Evolutionary conservation across 345 rosid genomes (phyloP).

Genomic region (Physaria fendleri): DNA sequence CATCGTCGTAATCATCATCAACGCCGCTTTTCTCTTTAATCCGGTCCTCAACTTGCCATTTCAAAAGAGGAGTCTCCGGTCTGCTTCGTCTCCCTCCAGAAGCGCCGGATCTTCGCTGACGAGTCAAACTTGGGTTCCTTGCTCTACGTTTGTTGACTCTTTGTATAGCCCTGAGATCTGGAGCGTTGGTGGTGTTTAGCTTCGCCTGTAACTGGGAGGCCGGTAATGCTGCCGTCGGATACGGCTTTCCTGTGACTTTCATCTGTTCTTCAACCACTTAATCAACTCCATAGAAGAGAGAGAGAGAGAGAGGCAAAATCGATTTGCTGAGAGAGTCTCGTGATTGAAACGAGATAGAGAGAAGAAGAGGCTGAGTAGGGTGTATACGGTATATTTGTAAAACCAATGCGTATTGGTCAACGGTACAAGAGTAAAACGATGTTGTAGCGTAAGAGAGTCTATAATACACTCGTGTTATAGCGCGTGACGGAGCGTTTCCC

Average conservation of each 20-base stretch:
- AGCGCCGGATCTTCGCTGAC: slow-evolving; percentile 43
- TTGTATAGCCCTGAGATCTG: slow-evolving; percentile 54
- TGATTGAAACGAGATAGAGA: slow-evolving; percentile 27
- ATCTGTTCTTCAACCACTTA: no score
- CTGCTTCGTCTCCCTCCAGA: slow-evolving; percentile 50
- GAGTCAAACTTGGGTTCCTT: slow-evolving; percentile 43
- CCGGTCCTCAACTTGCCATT: slow-evolving; percentile 67
- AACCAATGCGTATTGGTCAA: slow-evolving; percentile 24
- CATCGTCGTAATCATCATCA: slow-evolving; percentile 40
- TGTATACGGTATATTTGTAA: slow-evolving; percentile 15
- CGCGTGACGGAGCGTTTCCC: not conserved
- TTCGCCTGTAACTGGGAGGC: slow-evolving; percentile 15
- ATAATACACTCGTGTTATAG: not conserved
- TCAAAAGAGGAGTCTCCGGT: slow-evolving; percentile 75
- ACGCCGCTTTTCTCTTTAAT: slow-evolving; percentile 26
- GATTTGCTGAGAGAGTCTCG: slow-evolving; percentile 22
- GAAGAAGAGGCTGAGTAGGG: slow-evolving; percentile 7
- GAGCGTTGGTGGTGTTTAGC: slow-evolving; percentile 23
- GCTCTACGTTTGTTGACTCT: slow-evolving; percentile 42
- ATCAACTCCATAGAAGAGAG: slow-evolving; percentile 20
- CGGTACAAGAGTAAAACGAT: slow-evolving; percentile 6
- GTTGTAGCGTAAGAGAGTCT: not conserved
- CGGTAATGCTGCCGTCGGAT: slow-evolving; percentile 40
- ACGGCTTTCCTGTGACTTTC: slow-evolving; percentile 67
- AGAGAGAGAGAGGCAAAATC: slow-evolving; percentile 4